A percentile compares a stretch with the other conserved stretches of the same genome.
phyloP scores from a whole-genome alignment of 2,329 filamentous ascomycete genomes.

The Colletotrichum tabaci region DNA sequence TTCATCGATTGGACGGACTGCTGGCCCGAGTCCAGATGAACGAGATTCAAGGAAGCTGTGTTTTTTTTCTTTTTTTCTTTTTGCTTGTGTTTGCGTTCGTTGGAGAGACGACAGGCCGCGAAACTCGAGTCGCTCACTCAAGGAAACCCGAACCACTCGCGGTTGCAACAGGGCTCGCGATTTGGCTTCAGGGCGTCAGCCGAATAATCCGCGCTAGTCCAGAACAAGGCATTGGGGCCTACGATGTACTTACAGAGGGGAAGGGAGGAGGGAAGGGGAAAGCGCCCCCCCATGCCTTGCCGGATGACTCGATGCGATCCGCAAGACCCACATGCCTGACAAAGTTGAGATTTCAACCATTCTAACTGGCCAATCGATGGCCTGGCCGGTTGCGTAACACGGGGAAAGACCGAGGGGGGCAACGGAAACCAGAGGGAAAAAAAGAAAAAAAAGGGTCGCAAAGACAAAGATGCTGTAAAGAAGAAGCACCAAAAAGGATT shows the following conservation, averaged over 20 bases:
- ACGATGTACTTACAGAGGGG: too few species aligned
- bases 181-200: background rate
- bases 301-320: slow-evolving; percentile 33
- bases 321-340: slow-evolving; percentile 23
- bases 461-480: slow-evolving; percentile 5
- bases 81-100: background rate
- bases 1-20: background rate
- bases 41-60: background rate
- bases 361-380: slow-evolving; percentile 17
- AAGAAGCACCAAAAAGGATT: slow-evolving; percentile 41
- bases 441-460: background rate
- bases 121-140: too few species aligned
- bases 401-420: background rate
- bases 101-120: background rate
- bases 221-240: background rate
- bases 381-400: background rate
- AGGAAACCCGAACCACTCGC: too few species aligned
- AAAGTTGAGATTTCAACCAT: background rate
- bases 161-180: background rate
- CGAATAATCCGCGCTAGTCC: background rate
- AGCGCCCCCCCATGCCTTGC: slow-evolving; percentile 9
- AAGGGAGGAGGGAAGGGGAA: too few species aligned
- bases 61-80: too few species aligned
- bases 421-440: background rate
- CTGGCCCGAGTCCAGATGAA: background rate